phyloP scores from a whole-genome alignment of 2,329 filamentous ascomycete genomes.

The Trichoderma oligosporum region DNA sequence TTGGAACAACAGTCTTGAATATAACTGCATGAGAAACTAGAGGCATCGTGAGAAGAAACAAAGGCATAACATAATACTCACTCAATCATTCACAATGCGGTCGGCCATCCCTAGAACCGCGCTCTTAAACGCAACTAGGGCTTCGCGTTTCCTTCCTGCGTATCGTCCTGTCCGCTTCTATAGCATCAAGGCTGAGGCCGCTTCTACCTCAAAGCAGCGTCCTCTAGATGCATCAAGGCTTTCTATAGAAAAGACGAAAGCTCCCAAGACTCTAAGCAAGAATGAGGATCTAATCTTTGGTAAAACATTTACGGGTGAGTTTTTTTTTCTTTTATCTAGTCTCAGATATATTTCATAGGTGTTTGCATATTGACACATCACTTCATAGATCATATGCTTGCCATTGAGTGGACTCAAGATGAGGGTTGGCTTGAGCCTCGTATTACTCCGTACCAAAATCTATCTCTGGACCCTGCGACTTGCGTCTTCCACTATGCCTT shows the following conservation, averaged over 20 bases:
- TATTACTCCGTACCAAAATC: conserved; percentile 93
- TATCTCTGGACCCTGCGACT: conserved; percentile 90
- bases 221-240: conserved; percentile 77
- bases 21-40: background rate
- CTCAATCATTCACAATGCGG: conserved; percentile 33
- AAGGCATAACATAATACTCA: no score
- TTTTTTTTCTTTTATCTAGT: background rate
- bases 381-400: conserved; percentile 85
- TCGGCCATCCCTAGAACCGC: conserved; percentile 32
- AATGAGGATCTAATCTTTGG: conserved; percentile 87
- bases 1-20: background rate
- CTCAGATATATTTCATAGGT: background rate
- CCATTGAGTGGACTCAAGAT: conserved; percentile 83
- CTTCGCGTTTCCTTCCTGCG: conserved; percentile 35
- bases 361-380: background rate
- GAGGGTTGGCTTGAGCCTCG: conserved; percentile 78
- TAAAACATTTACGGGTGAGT: conserved; percentile 75
- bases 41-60: background rate
- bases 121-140: conserved; percentile 33
- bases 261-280: conserved; percentile 69
- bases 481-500: conserved; percentile 99
- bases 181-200: conserved; percentile 51
- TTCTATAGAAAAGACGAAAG: conserved; percentile 66
- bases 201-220: conserved; percentile 52
- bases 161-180: conserved; percentile 38